Evolutionary conservation across 2,329 filamentous ascomycete species (phyloP).

Genomic region (Arthrobotrys conoides): DNA sequence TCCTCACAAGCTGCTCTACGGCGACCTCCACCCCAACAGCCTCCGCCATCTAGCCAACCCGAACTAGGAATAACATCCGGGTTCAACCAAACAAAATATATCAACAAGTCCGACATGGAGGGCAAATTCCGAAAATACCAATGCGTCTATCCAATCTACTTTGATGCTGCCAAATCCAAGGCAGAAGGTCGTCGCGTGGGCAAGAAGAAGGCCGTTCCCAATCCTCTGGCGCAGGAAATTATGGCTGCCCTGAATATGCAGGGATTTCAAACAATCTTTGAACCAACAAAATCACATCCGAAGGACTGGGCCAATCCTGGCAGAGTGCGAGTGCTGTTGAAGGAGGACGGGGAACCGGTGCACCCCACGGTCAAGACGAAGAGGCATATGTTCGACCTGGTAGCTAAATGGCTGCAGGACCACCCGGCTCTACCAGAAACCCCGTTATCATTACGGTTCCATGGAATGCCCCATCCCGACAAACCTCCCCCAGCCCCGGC

Average conservation of each 20-base stretch:
- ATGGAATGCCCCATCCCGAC: constrained; percentile 77
- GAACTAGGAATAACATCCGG: constrained; percentile 49
- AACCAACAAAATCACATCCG: constrained; percentile 91
- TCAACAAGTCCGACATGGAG: constrained; percentile 69
- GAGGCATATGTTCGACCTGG: constrained; percentile 86
- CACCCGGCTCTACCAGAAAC: constrained; percentile 83
- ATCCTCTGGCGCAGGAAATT: constrained; percentile 90
- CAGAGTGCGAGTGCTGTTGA: constrained; percentile 83
- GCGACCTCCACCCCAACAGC: constrained; percentile 66
- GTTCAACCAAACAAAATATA: constrained; percentile 65
- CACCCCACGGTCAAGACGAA: constrained; percentile 77
- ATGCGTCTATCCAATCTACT: constrained; percentile 96
- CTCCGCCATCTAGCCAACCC: constrained; percentile 59
- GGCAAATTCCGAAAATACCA: constrained; percentile 81
- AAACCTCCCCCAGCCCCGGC: constrained; percentile 80
- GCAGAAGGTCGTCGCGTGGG: constrained; percentile 86
- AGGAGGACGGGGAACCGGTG: constrained; percentile 71
- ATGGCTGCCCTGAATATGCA: constrained; percentile 84
- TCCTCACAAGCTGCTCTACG: constrained; percentile 66
- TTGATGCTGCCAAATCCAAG: constrained; percentile 81
- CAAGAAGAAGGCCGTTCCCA: constrained; percentile 79
- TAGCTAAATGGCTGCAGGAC: constrained; percentile 80
- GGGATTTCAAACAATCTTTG: constrained; percentile 81
- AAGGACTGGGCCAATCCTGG: constrained; percentile 99
- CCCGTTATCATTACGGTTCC: constrained; percentile 80